phyloP scores from a whole-genome alignment of 2,329 filamentous ascomycete genomes.

The Drechslerella stenobrocha region DNA sequence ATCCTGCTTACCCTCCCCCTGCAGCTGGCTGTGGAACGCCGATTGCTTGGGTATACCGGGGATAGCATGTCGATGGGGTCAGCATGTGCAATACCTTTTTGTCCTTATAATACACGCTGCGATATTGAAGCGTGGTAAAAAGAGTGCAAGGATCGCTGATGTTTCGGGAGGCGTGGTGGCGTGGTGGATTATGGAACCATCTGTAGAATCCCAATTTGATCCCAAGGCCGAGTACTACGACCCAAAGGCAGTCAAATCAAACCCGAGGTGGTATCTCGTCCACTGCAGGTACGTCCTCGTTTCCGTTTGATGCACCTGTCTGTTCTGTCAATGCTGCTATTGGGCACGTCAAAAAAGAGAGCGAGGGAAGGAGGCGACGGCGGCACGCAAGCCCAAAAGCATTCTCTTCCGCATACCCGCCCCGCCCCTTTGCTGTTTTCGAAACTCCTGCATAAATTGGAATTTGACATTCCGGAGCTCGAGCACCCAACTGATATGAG shows the following conservation, averaged over 20 bases:
- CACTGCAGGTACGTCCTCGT: constrained; percentile 57
- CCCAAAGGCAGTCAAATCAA: constrained; percentile 68
- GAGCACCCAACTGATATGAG: constrained; percentile 15
- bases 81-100: no score
- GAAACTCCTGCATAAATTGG: not conserved
- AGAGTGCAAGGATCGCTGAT: constrained; percentile 31
- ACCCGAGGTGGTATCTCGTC: constrained; percentile 84
- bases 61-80: constrained; percentile 18
- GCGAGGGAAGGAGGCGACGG: not conserved
- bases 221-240: constrained; percentile 80
- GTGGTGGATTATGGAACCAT: not conserved
- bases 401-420: not conserved
- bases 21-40: constrained; percentile 39
- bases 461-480: no score
- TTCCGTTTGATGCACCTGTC: not conserved
- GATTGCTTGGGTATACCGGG: constrained; percentile 2
- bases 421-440: not conserved
- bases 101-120: no score
- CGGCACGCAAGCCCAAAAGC: constrained; percentile 1
- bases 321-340: not conserved
- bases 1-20: not conserved
- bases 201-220: constrained; percentile 70
- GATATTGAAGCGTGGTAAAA: constrained; percentile 17
- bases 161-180: not conserved
- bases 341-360: constrained; percentile 2